phyloP scores from a whole-genome alignment of 495 filamentous ascomycete species.

The Neurospora sp. region DNA sequence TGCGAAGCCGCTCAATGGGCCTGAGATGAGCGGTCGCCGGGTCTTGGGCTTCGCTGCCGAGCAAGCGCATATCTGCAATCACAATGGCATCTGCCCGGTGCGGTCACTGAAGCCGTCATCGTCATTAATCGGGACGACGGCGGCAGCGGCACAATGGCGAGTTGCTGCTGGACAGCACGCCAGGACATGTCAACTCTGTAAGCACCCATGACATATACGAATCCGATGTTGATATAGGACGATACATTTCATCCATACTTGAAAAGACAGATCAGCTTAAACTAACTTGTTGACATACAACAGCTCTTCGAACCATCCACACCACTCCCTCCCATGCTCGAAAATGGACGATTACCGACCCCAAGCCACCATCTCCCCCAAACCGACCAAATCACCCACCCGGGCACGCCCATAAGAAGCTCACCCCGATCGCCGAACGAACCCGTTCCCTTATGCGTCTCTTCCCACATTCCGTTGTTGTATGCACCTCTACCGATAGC shows the following conservation, averaged over 20 bases:
- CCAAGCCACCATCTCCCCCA: conserved; percentile 2
- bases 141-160: background rate
- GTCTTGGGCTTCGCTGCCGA: conserved; percentile 15
- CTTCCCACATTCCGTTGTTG: conserved; percentile 62
- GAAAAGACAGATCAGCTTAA: background rate
- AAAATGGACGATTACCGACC: background rate
- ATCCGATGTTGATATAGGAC: background rate
- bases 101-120: background rate
- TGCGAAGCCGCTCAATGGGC: conserved; percentile 5
- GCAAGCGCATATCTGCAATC: conserved; percentile 3
- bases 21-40: conserved; percentile 17
- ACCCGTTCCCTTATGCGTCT: conserved; percentile 59
- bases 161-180: background rate
- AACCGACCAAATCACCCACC: background rate
- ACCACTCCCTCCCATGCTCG: background rate
- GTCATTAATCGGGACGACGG: background rate
- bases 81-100: conserved; percentile 1
- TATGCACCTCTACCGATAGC: conserved; percentile 45
- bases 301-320: conserved; percentile 6
- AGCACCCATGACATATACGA: background rate
- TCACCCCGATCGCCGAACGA: conserved; percentile 20
- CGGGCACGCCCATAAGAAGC: background rate
- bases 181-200: background rate
- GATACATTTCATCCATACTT: background rate
- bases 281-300: background rate